Evolutionary conservation across 306 rosid genomes (phyloP).

Genomic region (Begonia fuchsioides): DNA sequence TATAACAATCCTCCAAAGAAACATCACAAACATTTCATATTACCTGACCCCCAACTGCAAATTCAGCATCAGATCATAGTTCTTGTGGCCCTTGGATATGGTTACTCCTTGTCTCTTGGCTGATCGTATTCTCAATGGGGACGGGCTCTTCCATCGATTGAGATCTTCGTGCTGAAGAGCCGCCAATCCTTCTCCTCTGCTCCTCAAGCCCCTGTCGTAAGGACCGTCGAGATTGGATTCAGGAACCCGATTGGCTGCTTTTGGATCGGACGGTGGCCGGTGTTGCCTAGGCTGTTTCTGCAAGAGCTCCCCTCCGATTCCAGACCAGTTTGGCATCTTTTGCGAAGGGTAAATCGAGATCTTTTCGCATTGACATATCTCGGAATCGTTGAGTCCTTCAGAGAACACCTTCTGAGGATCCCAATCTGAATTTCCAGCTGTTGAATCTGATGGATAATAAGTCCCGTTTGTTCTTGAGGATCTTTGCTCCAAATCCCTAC

Average conservation of each 20-base stretch:
- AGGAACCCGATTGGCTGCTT: slow-evolving; percentile 28
- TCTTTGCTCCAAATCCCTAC: slow-evolving; percentile 70
- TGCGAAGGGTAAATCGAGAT: slow-evolving; percentile 58
- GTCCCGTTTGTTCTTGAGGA: slow-evolving; percentile 46
- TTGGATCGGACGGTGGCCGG: slow-evolving; percentile 31
- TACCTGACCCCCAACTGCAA: slow-evolving; percentile 98
- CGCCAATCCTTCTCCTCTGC: slow-evolving; percentile 18
- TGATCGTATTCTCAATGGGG: slow-evolving; percentile 17
- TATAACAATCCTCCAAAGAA: not conserved
- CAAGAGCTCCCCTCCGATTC: slow-evolving; percentile 15
- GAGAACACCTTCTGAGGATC: slow-evolving; percentile 45
- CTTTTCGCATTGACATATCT: slow-evolving; percentile 34
- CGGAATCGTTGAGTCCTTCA: slow-evolving; percentile 33
- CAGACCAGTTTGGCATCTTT: slow-evolving; percentile 32
- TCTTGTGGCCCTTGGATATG: slow-evolving; percentile 81
- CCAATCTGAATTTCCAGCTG: slow-evolving; percentile 22
- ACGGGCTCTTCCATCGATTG: slow-evolving; percentile 11
- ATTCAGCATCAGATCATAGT: slow-evolving; percentile 91
- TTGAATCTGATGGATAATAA: slow-evolving; percentile 34
- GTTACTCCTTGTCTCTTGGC: slow-evolving; percentile 64
- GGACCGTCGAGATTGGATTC: slow-evolving; percentile 16
- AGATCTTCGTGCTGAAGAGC: slow-evolving; percentile 8
- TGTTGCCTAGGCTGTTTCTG: slow-evolving; percentile 12
- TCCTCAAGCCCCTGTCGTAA: slow-evolving; percentile 19
- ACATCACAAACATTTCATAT: slow-evolving; percentile 20